Conservation (phyloP, 306 rosid species). For the Quercus engelmannii region DNA sequence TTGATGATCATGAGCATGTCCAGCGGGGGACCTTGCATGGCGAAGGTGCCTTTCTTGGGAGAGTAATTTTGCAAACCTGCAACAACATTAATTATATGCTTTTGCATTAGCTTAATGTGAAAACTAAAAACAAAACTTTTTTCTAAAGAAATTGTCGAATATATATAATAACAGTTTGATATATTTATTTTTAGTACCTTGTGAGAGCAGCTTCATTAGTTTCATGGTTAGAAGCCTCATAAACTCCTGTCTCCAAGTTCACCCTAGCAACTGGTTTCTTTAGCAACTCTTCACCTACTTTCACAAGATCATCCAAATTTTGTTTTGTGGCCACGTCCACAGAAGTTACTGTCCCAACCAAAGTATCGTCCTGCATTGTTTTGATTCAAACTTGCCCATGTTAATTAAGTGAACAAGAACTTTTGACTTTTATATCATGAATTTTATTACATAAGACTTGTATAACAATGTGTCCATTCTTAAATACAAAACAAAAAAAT, state of each 20-base stretch:
- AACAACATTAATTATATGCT: background rate
- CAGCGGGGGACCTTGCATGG: slow-evolving; percentile 18
- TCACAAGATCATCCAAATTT: slow-evolving; percentile 44
- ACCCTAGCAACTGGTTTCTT: slow-evolving; percentile 31
- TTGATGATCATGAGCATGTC: slow-evolving; percentile 3
- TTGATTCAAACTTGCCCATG: background rate
- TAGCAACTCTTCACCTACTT: slow-evolving; percentile 36
- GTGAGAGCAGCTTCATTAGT: slow-evolving; percentile 50
- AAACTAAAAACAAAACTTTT: background rate
- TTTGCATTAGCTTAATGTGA: background rate
- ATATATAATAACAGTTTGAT: background rate
- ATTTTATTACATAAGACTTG: background rate
- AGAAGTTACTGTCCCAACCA: slow-evolving; percentile 18
- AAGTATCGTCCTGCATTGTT: slow-evolving; percentile 50
- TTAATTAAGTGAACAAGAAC: background rate
- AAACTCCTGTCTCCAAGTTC: slow-evolving; percentile 36
- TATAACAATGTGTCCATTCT: no score
- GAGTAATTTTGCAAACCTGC: slow-evolving; percentile 49
- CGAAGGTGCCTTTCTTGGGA: slow-evolving; percentile 49
- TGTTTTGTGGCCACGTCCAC: slow-evolving; percentile 32
- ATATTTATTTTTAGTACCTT: slow-evolving; percentile 22
- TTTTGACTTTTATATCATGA: background rate
- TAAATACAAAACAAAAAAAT: no score
- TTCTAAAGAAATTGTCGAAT: background rate
- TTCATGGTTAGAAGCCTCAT: slow-evolving; percentile 14